Percentiles rank a stretch among this genome's conserved stretches.
phyloP scores from a whole-genome alignment of 768 basidiomycete species.

The Botryobasidium botryosum region DNA sequence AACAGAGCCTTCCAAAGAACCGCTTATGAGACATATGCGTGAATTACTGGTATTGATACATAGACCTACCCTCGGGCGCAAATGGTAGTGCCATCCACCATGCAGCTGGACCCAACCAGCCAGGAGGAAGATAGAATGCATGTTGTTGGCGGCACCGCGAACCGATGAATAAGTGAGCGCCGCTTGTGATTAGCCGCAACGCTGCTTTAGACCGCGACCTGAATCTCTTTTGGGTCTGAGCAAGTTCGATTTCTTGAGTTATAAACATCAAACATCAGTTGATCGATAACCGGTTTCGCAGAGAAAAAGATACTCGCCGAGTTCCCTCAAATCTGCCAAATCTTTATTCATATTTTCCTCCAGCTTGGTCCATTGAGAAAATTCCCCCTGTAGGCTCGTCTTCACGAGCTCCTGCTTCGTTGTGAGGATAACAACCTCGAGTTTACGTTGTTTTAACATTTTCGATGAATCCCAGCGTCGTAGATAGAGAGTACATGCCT shows the following conservation, averaged over 20 bases:
- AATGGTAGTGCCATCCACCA: slow-evolving; percentile 88
- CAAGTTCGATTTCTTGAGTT: slow-evolving; percentile 44
- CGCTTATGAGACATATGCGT: neutral
- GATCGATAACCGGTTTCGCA: too few species aligned
- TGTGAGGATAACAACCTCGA: slow-evolving; percentile 53
- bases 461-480: slow-evolving; percentile 37
- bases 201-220: slow-evolving; percentile 50
- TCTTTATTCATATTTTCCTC: slow-evolving; percentile 83
- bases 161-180: slow-evolving; percentile 64
- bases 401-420: slow-evolving; percentile 73
- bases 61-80: slow-evolving; percentile 60
- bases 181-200: slow-evolving; percentile 74
- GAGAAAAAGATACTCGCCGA: slow-evolving; percentile 36
- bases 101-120: slow-evolving; percentile 76
- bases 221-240: slow-evolving; percentile 43
- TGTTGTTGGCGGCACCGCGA: slow-evolving; percentile 86
- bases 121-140: slow-evolving; percentile 81
- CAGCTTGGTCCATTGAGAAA: slow-evolving; percentile 96
- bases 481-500: too few species aligned
- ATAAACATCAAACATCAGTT: neutral
- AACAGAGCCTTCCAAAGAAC: slow-evolving; percentile 48
- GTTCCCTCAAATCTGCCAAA: slow-evolving; percentile 73
- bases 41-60: neutral
- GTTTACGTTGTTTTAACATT: slow-evolving; percentile 57
- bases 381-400: slow-evolving; percentile 93